Evolutionary conservation across 106 monocot genomes (phyloP).

Genomic region (Posidonia australis): DNA sequence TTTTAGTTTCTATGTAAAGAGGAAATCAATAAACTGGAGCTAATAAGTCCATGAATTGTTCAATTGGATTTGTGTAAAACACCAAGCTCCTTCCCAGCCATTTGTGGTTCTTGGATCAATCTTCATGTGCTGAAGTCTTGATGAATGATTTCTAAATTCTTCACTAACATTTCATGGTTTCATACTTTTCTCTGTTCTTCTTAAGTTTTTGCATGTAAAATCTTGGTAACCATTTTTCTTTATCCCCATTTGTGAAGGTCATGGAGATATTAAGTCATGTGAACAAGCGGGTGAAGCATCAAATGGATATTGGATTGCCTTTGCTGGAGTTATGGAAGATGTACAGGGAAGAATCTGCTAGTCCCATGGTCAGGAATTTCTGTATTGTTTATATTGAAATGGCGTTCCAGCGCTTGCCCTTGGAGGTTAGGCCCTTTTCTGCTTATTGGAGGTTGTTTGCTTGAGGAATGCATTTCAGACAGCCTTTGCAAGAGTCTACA

Average conservation of each 20-base stretch:
- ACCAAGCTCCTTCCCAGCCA: too few relatives aligned
- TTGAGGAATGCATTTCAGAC: not conserved
- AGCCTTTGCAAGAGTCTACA: not conserved
- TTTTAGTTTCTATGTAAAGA: too few relatives aligned
- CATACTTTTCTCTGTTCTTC: not conserved
- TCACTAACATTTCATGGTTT: too few relatives aligned
- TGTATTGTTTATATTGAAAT: constrained; percentile 92
- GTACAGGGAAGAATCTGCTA: constrained; percentile 44
- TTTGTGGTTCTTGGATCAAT: too few relatives aligned
- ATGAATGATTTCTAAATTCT: too few relatives aligned
- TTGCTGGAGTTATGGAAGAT: constrained; percentile 67
- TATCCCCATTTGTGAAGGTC: constrained; percentile 28
- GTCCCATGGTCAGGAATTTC: constrained; percentile 78
- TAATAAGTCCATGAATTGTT: too few relatives aligned
- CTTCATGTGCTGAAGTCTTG: too few relatives aligned
- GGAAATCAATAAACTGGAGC: too few relatives aligned
- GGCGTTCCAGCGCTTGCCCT: constrained; percentile 73
- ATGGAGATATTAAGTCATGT: constrained; percentile 89
- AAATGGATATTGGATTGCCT: constrained; percentile 58
- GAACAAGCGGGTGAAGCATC: constrained; percentile 92
- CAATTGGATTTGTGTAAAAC: too few relatives aligned
- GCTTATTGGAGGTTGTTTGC: not conserved
- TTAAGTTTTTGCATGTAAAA: not conserved
- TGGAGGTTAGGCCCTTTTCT: constrained; percentile 38
- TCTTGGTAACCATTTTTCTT: not conserved